Conservation (phyloP, 192 early-diverging fungal species). For the Coemansia sp. region DNA sequence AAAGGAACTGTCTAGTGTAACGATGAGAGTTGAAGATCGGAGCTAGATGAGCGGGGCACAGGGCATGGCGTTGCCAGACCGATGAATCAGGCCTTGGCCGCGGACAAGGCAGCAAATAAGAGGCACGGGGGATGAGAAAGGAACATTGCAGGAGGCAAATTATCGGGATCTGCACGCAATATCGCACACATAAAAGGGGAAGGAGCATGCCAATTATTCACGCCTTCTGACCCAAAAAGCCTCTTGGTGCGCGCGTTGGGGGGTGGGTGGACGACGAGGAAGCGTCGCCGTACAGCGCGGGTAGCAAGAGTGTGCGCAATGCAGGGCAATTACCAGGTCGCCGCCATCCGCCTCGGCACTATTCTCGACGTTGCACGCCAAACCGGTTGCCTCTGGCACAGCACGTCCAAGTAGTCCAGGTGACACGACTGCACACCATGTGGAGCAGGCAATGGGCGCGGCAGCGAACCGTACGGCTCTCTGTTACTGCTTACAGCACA, state of each 20-base stretch:
- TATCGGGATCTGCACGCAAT: slow-evolving; percentile 43
- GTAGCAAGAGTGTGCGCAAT: background rate
- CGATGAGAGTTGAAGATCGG: slow-evolving; percentile 3
- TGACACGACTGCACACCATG: no score
- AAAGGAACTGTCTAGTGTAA: background rate
- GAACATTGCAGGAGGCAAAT: slow-evolving; percentile 41
- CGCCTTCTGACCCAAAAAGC: background rate
- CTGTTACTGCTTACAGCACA: background rate
- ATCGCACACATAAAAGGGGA: slow-evolving; percentile 5
- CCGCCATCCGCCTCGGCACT: background rate
- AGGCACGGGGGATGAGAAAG: slow-evolving; percentile 1
- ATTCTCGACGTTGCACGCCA: background rate
- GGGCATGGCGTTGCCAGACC: no score
- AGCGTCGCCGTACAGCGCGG: background rate
- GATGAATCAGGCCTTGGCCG: no score
- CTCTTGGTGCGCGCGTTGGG: slow-evolving; percentile 1
- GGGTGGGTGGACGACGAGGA: background rate
- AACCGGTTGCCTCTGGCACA: background rate
- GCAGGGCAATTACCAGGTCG: background rate
- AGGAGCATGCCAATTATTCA: background rate
- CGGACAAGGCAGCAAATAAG: background rate
- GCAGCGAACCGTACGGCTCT: background rate
- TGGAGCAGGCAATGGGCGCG: background rate
- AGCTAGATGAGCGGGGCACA: background rate
- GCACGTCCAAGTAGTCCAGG: no score